phyloP scores from a whole-genome alignment of 176 grass and related monocot genomes.

The Raddia distichophylla region DNA sequence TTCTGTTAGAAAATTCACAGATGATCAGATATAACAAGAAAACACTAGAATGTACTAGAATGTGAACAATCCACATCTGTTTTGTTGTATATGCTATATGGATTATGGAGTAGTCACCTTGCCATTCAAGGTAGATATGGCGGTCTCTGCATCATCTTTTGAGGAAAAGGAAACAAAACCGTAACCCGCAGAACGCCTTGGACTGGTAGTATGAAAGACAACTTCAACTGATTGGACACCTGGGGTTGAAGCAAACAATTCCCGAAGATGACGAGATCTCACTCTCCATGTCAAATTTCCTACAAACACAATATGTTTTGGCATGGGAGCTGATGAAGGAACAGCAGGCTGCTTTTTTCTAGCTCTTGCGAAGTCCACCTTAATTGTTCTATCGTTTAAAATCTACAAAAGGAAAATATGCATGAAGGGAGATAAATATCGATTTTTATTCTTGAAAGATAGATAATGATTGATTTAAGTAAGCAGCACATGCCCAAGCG shows the following conservation, averaged over 20 bases:
- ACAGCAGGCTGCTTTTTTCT: conserved; percentile 60
- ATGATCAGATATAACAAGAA: conserved; percentile 19
- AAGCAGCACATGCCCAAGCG: conserved; percentile 11
- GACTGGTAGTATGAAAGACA: conserved; percentile 74
- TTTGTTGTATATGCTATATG: background rate
- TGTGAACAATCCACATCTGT: background rate
- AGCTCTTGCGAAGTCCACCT: conserved; percentile 76
- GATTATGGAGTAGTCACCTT: conserved; percentile 60
- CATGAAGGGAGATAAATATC: background rate
- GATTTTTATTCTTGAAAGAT: background rate
- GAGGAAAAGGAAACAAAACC: conserved; percentile 85
- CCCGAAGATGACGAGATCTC: conserved; percentile 75
- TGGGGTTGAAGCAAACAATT: conserved; percentile 63
- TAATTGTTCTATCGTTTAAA: conserved; percentile 71
- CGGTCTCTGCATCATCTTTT: conserved; percentile 76
- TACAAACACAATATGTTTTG: conserved; percentile 67
- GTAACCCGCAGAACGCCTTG: conserved; percentile 87
- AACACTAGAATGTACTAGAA: background rate
- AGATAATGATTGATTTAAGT: conserved; percentile 4
- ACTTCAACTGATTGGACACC: conserved; percentile 75
- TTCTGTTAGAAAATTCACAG: conserved; percentile 45
- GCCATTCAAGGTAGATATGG: conserved; percentile 70
- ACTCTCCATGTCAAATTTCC: conserved; percentile 84
- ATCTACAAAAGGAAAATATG: conserved; percentile 48
- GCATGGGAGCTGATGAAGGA: conserved; percentile 13